Base-by-base conservation (phyloP, 2,329 filamentous ascomycete genomes). In the Penicillium sp. region DNA sequence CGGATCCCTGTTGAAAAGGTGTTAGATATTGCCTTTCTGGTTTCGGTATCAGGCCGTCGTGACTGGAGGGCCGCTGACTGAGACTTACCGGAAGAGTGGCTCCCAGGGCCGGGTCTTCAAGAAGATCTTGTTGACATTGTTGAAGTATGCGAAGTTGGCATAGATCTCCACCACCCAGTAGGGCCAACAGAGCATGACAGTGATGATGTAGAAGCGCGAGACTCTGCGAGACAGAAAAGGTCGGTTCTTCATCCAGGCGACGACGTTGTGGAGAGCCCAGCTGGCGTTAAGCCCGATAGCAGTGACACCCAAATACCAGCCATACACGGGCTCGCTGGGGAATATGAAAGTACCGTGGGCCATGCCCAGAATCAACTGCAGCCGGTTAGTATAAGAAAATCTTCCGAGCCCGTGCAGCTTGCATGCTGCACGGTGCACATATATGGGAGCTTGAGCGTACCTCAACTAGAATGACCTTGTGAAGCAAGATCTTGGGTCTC, bases 141-240 rank as follows among this genome's bases (percentile, higher is more conserved):
- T 84, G 68, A 86, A 88, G 67, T 83, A 88, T 5, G 84, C 74
- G 59, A 86, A 88, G 55, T 87, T 87, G 39, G 84, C 83, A 54
- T 84, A 84, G 11, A 87, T 86, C 67, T 88, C 86, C 1, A 86
- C 66, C 4, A 86, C 66, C 84, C 86, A 88, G 62, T 87, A 87
- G 0, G 84, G 83, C 58, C 86, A 83, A 10, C 77, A 83, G 1
- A 86, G 71, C 10, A 83, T 71, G 40, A 88, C 77, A 0, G 82
- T 86, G 42, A 75, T 73, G 47, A 88, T 84, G 64, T 86, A 88
- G 52, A 86, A 68, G 9, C 74, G 64, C 44, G 79, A 84, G 29
- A 79, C 77, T 7, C 74, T 71, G 29, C 71, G 75, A 2, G 76
- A 75, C 7, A 87, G 72, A 61, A 87, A 86, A 0, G 85, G 85